Evolutionary conservation across 2,329 filamentous ascomycete species (phyloP), one percentile per base, ranked within the genome.

Genomic region (Fusarium verrucosum): DNA sequence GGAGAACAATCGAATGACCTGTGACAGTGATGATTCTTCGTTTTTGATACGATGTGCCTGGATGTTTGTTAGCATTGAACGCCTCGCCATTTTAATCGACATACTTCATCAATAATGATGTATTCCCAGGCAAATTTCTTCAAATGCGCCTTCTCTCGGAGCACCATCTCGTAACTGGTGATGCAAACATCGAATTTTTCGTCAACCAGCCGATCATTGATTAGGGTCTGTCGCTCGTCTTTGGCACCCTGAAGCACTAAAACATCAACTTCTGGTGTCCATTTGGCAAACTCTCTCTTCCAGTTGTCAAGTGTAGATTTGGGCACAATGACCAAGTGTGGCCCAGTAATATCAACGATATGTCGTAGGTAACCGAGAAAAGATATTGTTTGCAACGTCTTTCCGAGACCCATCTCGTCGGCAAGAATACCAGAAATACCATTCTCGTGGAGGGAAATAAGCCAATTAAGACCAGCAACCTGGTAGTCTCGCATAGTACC

Each of bases 101-200:
- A 36, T 68, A 78, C 77, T 70, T 99, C 95, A 72, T 99, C 95
- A 66, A 99, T 97, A 70, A 99, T 97, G 77, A 99, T 99, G 78
- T 99, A 99, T 77, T 99, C 94, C 95, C 95, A 99, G 0, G 95
- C 94, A 76, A 99, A 96, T 77, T 98, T 98, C 81, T 95, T 97
- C 68, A 99, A 79, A 70, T 97, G 92, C 2, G 91, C 84, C 81
- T 99, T 98, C 75, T 99, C 95, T 56, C 95, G 88, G 13, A 99
- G 83, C 58, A 99, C 93, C 94, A 99, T 98, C 77, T 99, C 95
- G 80, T 99, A 99, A 76, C 94, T 97, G 14, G 95, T 99, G 75
- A 99, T 92, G 80, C 94, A 97, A 17, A 98, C 94, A 72, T 99
- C 95, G 70, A 99, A 99, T 68, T 96, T 92, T 76, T 97, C 93